A percentile compares a stretch with the other conserved stretches of the same genome.
phyloP scores from a whole-genome alignment of 768 basidiomycete genomes.

The Podaxis mareebaensis region DNA sequence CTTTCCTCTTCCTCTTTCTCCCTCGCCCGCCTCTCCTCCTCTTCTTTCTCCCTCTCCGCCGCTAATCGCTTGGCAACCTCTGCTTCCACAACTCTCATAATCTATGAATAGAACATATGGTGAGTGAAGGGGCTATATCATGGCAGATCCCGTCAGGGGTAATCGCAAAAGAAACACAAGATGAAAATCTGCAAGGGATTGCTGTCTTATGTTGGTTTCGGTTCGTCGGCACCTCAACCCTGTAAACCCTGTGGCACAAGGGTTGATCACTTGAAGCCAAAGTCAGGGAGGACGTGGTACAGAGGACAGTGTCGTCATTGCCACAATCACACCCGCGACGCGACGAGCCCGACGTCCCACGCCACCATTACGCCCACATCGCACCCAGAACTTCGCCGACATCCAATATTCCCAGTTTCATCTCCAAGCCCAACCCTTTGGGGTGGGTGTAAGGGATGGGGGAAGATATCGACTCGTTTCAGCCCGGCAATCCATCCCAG shows the following conservation, averaged over 20 bases:
- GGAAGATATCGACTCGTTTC: background rate
- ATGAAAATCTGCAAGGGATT: background rate
- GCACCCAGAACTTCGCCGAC: background rate
- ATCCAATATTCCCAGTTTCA: background rate
- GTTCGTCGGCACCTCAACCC: background rate
- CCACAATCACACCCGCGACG: background rate
- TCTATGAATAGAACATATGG: conserved; percentile 37
- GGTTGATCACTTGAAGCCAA: too few relatives aligned
- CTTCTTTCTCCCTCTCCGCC: conserved; percentile 43
- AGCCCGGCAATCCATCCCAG: background rate
- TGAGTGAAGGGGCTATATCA: background rate
- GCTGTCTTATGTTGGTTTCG: background rate
- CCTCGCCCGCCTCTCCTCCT: conserved; percentile 33
- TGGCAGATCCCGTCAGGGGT: background rate
- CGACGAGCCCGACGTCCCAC: background rate
- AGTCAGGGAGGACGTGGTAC: too few relatives aligned
- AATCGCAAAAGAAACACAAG: background rate
- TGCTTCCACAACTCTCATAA: conserved; percentile 73
- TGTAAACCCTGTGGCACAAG: background rate
- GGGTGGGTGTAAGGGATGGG: background rate
- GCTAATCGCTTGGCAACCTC: conserved; percentile 70
- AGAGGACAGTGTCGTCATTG: background rate
- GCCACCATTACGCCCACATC: background rate
- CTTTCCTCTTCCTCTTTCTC: conserved; percentile 31
- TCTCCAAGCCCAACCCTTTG: background rate